Percentiles rank a stretch among this genome's conserved stretches.
Evolutionary conservation across 2,329 filamentous ascomycete genomes (phyloP).

Genomic region (Monilinia aucupariae): DNA sequence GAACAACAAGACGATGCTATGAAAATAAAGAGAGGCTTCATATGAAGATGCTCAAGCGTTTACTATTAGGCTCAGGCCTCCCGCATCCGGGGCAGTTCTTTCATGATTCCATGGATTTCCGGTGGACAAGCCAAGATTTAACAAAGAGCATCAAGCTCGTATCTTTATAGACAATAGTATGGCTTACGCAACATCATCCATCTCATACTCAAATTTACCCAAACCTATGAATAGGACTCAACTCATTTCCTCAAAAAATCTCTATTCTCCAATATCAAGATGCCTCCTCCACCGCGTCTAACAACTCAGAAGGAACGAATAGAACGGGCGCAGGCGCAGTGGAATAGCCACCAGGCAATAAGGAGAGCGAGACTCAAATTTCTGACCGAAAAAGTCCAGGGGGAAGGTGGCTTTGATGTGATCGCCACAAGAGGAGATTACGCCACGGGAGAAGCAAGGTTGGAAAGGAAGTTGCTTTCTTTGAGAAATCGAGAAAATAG

Average conservation of each 20-base stretch:
- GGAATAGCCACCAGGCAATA: background rate
- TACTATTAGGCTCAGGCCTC: background rate
- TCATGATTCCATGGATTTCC: background rate
- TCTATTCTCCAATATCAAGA: background rate
- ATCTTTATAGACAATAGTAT: background rate
- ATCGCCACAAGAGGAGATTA: background rate
- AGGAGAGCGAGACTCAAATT: background rate
- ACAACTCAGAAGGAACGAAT: background rate
- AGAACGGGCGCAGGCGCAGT: background rate
- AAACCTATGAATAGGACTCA: background rate
- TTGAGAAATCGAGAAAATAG: background rate
- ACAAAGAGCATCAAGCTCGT: constrained; percentile 5
- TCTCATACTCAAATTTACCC: background rate
- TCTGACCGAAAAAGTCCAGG: background rate
- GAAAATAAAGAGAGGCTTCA: background rate
- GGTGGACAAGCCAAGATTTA: background rate
- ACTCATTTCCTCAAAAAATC: background rate
- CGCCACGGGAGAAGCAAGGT: background rate
- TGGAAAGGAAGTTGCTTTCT: background rate
- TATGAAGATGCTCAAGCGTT: background rate
- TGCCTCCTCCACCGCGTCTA: background rate
- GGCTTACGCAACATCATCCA: background rate
- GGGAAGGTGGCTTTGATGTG: background rate
- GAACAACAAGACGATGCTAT: background rate
- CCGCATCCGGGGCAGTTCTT: constrained; percentile 8